Percentiles rank a stretch among this genome's conserved stretches.
phyloP scores from a whole-genome alignment of 2,329 filamentous ascomycete species.

The Dichotomopilus funicola region DNA sequence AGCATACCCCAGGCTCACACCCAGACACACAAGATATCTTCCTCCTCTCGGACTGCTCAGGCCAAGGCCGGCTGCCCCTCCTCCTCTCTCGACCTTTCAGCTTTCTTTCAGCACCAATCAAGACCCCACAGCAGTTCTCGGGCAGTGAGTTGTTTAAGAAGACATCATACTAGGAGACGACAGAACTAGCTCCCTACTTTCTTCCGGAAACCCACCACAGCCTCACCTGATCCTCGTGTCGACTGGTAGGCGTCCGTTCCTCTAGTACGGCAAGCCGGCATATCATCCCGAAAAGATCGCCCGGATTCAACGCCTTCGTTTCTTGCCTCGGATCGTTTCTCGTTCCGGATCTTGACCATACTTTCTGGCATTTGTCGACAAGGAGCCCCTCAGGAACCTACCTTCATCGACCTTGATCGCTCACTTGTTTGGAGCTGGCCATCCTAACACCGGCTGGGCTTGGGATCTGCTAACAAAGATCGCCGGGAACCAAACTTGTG shows the following conservation, averaged over 20 bases:
- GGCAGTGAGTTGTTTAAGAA: no score
- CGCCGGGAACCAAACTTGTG: conserved; percentile 19
- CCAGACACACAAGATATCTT: conserved; percentile 32
- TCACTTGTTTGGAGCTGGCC: no score
- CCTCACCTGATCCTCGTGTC: conserved; percentile 27
- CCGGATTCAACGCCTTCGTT: conserved; percentile 11
- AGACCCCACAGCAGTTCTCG: conserved; percentile 8
- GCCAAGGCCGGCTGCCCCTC: conserved; percentile 16
- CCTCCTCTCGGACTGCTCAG: conserved; percentile 24
- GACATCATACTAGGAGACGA: conserved; percentile 4
- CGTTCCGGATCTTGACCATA: no score
- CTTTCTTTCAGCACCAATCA: background rate
- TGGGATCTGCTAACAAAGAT: conserved; percentile 22
- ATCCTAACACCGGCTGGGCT: background rate
- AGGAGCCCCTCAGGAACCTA: no score
- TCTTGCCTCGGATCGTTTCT: background rate
- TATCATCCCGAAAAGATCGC: conserved; percentile 12
- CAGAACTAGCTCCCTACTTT: conserved; percentile 6
- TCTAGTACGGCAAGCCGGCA: conserved; percentile 19
- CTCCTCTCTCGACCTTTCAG: conserved; percentile 14
- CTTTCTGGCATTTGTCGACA: no score
- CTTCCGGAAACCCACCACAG: conserved; percentile 11
- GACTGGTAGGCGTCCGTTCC: conserved; percentile 19
- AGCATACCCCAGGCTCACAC: conserved; percentile 25
- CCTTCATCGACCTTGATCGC: no score